These are phyloP conservation scores for Glycine tomentella DNA, from an alignment of 306 rosid species.

Conservation along the genomic window DNA sequence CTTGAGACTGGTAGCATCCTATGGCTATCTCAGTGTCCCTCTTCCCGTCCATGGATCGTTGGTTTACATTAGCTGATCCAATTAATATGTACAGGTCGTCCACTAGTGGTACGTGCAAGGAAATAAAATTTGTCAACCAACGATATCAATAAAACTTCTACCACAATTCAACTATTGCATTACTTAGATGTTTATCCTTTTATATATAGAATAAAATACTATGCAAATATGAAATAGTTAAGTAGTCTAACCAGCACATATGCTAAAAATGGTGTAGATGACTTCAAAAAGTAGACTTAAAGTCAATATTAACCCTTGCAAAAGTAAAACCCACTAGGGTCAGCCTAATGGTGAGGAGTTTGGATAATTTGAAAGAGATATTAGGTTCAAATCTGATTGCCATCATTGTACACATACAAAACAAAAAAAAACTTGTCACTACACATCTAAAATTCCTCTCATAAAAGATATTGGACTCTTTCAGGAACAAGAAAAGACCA, in stretches of 20 bases:
- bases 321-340: no score
- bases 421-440: no score
- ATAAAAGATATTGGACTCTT: not conserved
- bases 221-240: not conserved
- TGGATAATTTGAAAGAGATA: no score
- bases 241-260: not conserved
- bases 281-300: constrained; percentile 22
- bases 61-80: constrained; percentile 97
- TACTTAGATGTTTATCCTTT: constrained; percentile 8
- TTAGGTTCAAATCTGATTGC: no score
- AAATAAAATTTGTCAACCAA: constrained; percentile 31
- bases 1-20: constrained; percentile 74
- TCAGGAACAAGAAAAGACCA: not conserved
- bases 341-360: no score
- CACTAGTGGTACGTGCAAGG: constrained; percentile 59
- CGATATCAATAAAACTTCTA: not conserved
- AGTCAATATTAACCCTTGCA: not conserved
- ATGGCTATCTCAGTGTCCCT: constrained; percentile 93
- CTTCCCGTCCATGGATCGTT: constrained; percentile 92
- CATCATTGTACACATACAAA: no score
- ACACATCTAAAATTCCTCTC: no score
- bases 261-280: not conserved
- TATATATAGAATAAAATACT: not conserved
- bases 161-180: not conserved
- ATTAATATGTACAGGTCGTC: constrained; percentile 86